phyloP scores from a whole-genome alignment of 108 stramenopile species.

The Seminavis robusta region DNA sequence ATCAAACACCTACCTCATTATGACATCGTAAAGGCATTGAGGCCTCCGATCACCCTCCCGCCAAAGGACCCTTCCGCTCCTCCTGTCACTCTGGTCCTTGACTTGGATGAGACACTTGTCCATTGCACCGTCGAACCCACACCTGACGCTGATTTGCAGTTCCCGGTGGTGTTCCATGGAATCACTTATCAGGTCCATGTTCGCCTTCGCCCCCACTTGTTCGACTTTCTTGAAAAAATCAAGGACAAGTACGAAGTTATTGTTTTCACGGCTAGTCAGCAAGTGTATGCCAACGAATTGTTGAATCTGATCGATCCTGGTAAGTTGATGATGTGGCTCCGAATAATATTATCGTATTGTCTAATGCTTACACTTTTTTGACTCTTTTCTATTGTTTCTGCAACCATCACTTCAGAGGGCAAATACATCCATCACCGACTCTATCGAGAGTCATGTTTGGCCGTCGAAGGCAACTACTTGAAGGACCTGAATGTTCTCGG shows the following conservation, averaged over 20 bases:
- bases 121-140: constrained; percentile 94
- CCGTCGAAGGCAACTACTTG: constrained; percentile 84
- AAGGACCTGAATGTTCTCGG: constrained; percentile 90
- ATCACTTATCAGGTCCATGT: constrained; percentile 87
- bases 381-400: background rate
- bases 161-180: constrained; percentile 91
- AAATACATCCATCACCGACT: constrained; percentile 86
- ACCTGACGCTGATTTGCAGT: constrained; percentile 81
- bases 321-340: constrained; percentile 19
- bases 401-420: constrained; percentile 40
- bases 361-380: background rate
- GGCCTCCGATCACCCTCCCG: constrained; percentile 51
- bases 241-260: constrained; percentile 89
- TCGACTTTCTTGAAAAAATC: constrained; percentile 75
- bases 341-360: background rate
- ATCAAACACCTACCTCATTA: constrained; percentile 91
- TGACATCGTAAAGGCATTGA: constrained; percentile 31
- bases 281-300: constrained; percentile 93
- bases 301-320: constrained; percentile 94
- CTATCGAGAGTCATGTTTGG: constrained; percentile 93
- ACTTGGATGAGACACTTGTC: constrained; percentile 97
- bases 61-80: constrained; percentile 37
- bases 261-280: constrained; percentile 94
- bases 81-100: constrained; percentile 83
- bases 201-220: constrained; percentile 79